Conservation (phyloP, 2,329 filamentous ascomycete species). For the Penicillium digitatum region DNA sequence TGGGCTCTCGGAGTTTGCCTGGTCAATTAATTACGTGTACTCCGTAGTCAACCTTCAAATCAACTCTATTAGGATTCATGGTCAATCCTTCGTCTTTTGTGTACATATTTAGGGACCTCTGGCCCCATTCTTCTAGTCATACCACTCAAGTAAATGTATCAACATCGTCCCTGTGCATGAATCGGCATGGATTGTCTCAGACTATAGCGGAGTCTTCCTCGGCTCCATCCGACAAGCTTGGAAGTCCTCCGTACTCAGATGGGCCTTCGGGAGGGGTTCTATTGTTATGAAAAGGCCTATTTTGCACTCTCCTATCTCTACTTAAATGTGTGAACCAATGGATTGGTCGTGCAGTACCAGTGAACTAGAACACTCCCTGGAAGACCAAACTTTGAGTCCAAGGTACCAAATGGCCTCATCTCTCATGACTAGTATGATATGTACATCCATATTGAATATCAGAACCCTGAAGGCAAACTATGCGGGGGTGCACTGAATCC, state of each 20-base stretch:
- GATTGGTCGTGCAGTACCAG: not conserved
- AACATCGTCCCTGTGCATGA: not conserved
- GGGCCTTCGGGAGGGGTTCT: too few species aligned
- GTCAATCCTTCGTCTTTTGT: too few species aligned
- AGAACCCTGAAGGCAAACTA: not conserved
- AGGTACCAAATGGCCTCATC: not conserved
- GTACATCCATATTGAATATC: too few species aligned
- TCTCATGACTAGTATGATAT: too few species aligned
- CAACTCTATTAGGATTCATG: too few species aligned
- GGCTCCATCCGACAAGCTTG: not conserved
- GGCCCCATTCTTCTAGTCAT: not conserved
- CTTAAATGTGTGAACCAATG: not conserved
- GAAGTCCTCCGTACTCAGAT: too few species aligned
- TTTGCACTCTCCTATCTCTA: not conserved
- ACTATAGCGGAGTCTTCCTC: not conserved
- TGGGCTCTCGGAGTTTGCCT: not conserved
- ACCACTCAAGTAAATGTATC: not conserved
- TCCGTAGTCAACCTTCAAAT: too few species aligned
- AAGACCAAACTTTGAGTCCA: not conserved
- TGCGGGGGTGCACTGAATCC: constrained; percentile 15
- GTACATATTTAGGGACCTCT: not conserved
- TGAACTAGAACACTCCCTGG: not conserved
- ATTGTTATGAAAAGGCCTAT: not conserved
- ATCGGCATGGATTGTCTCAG: not conserved
- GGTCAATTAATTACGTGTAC: not conserved